Evolutionary conservation across 73 alveolate genomes (phyloP), one percentile per base, ranked within the genome.

Genomic region (Symbiodinium natans): DNA sequence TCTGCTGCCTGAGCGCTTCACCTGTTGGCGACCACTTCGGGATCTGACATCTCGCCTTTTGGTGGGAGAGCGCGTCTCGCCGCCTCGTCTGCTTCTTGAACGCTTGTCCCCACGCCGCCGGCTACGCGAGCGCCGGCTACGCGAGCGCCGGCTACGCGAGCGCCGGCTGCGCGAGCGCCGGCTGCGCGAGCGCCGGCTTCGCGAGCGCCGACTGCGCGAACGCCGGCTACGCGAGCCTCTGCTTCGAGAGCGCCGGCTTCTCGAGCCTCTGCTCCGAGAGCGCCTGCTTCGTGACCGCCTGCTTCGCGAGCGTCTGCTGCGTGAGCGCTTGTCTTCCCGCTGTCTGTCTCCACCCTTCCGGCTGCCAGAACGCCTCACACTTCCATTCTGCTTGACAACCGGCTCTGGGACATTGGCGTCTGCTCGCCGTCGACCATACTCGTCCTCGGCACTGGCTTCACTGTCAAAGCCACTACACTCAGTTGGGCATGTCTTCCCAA

Each of bases 381-480:
- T 34, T 21, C 77, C 77, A 27, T 63, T 63, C 77, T 63, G 77
- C 77, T 5, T 63, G 15, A 34, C 36, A 21, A 27, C 77, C 36
- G 77, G 77, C 77, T 63, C 77, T 27, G 77, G 77, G 34, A 27
- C 77, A 2, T 63, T 63, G 7, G 41, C 83, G 17, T 38, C 84
- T 56, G 94, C 56, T 41, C 94, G 83, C 84, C 94, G 8, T 31
- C 94, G 94, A 41, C 94, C 94, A 59, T 86, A 86, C 33, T 52
- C 59, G 31, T 86, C 94, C 94, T 86, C 29, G 52, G 86, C n/a
- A n/a, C n/a, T n/a, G n/a, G n/a, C n/a, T n/a, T n/a, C n/a, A n/a
- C n/a, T n/a, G n/a, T n/a, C n/a, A n/a, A n/a, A n/a, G n/a, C n/a
- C n/a, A n/a, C n/a, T n/a, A n/a, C n/a, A n/a, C n/a, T n/a, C n/a